phyloP scores from a whole-genome alignment of 2,329 filamentous ascomycete genomes.

The Aureobasidium sp. region DNA sequence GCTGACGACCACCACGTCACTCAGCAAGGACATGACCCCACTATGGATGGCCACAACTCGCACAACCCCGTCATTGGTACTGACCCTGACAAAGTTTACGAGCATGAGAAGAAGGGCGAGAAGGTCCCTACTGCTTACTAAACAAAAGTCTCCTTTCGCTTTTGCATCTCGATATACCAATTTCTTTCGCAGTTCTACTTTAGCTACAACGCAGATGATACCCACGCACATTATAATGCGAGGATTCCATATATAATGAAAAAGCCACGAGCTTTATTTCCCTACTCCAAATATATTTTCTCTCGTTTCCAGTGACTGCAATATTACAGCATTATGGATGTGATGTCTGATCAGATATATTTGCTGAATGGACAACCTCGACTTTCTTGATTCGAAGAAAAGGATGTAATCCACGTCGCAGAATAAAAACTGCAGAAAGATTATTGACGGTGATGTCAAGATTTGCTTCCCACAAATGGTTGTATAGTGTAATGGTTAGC shows the following conservation, averaged over 20 bases:
- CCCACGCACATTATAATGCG: constrained; percentile 7
- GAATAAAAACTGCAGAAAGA: too few relatives aligned
- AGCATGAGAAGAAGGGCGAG: constrained; percentile 23
- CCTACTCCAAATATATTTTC: not conserved
- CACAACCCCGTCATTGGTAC: constrained; percentile 22
- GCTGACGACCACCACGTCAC: constrained; percentile 24
- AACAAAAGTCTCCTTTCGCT: not conserved
- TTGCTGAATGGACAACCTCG: too few relatives aligned
- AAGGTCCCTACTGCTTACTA: not conserved
- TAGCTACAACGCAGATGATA: constrained; percentile 4
- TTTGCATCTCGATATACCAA: not conserved
- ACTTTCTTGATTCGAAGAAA: too few relatives aligned
- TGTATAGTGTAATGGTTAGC: constrained; percentile 19
- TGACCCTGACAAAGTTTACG: constrained; percentile 20
- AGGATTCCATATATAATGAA: constrained; percentile 11
- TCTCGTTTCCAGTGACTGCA: too few relatives aligned
- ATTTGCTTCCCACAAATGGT: not conserved
- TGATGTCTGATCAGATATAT: too few relatives aligned
- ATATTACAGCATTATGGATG: too few relatives aligned
- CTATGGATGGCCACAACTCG: constrained; percentile 21
- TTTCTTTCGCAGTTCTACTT: not conserved
- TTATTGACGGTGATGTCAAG: too few relatives aligned
- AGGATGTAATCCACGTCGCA: too few relatives aligned
- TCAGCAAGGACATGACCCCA: constrained; percentile 20
- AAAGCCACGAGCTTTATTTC: constrained; percentile 5